Evolutionary conservation across 2,329 filamentous ascomycete genomes (phyloP).

Genomic region (Dendrostoma leiphaemia): DNA sequence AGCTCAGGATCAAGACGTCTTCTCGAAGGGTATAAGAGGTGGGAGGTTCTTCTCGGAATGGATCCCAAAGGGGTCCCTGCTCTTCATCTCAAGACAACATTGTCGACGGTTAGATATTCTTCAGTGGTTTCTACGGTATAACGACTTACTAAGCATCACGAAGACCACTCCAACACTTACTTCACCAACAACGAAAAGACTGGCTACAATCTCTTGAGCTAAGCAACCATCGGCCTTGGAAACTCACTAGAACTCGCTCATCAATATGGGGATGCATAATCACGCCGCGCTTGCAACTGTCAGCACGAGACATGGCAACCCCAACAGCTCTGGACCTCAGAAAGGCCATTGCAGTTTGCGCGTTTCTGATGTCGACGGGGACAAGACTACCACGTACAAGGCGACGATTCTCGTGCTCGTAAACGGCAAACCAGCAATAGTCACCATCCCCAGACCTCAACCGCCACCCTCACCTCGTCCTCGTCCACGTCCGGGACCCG

Average conservation of each 20-base stretch:
- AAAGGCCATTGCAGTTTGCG: neutral
- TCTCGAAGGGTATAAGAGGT: slow-evolving; percentile 19
- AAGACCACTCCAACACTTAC: neutral
- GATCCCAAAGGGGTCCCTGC: too few species aligned
- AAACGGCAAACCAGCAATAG: neutral
- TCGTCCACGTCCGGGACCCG: neutral
- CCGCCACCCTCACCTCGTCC: slow-evolving; percentile 3
- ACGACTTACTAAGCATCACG: neutral
- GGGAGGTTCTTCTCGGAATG: neutral
- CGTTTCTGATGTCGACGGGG: neutral
- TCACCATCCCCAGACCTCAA: neutral
- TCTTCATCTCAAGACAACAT: neutral
- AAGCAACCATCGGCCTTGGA: neutral
- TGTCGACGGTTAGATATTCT: too few species aligned
- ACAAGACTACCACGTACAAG: neutral
- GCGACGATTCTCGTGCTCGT: neutral
- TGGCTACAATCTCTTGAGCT: neutral
- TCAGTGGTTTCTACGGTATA: neutral
- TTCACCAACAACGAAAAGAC: neutral
- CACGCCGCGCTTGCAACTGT: neutral
- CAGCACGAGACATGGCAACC: neutral
- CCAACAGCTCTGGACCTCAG: neutral
- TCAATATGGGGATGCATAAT: slow-evolving; percentile 1
- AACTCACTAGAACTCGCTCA: neutral
- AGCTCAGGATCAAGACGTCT: neutral